Percentiles rank a stretch among this genome's conserved stretches.
Conservation (phyloP, 306 rosid species). For the Cucurbita argyrosperma region DNA sequence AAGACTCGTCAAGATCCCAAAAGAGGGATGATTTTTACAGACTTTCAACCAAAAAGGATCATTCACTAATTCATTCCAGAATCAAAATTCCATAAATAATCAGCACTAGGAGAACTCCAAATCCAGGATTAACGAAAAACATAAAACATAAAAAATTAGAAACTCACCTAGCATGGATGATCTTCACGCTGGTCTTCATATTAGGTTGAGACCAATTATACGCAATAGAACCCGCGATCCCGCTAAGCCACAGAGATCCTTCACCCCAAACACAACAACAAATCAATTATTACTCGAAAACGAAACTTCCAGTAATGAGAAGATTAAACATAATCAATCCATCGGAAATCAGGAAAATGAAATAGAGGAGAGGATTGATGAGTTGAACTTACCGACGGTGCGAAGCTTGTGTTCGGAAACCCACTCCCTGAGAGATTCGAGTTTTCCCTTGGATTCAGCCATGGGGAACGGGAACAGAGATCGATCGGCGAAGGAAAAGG, state of each 20-base stretch:
- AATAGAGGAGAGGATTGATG: background rate
- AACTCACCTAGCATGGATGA: slow-evolving; percentile 79
- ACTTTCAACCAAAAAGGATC: background rate
- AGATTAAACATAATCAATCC: background rate
- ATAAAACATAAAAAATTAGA: background rate
- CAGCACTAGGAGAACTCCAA: background rate
- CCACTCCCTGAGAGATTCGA: slow-evolving; percentile 63
- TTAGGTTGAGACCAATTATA: slow-evolving; percentile 94
- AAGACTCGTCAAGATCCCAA: background rate
- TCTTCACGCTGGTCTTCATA: slow-evolving; percentile 85
- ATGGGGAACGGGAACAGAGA: slow-evolving; percentile 14
- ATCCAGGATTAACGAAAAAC: background rate
- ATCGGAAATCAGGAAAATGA: background rate
- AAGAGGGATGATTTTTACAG: background rate
- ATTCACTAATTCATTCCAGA: background rate
- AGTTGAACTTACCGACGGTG: slow-evolving; percentile 46
- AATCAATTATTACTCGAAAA: background rate
- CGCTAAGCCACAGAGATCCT: slow-evolving; percentile 85
- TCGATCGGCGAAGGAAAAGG: background rate
- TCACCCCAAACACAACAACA: slow-evolving; percentile 3
- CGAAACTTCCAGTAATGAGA: too few relatives aligned
- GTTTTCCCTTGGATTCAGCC: slow-evolving; percentile 55
- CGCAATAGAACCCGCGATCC: slow-evolving; percentile 75
- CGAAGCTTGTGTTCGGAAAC: slow-evolving; percentile 82
- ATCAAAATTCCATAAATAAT: background rate